phyloP scores from a whole-genome alignment of 768 basidiomycete species.

The Mycena venus region DNA sequence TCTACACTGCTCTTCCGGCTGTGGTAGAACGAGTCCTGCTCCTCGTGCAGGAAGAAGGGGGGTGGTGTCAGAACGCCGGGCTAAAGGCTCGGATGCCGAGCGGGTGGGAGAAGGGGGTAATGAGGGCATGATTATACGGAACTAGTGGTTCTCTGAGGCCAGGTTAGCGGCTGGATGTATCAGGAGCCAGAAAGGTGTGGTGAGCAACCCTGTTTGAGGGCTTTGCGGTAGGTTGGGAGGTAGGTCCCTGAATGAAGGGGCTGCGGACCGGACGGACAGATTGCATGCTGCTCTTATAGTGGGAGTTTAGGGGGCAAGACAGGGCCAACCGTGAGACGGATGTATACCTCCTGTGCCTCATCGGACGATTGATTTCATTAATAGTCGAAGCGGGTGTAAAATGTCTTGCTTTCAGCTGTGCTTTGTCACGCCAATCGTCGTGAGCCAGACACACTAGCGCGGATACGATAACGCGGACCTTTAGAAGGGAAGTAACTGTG shows the following conservation, averaged over 20 bases:
- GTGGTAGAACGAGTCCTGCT: conserved; percentile 18
- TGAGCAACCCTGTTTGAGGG: too few species aligned
- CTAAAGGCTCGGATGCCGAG: neutral
- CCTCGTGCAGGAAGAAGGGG: conserved; percentile 17
- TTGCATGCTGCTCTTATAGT: neutral
- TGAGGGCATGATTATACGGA: neutral
- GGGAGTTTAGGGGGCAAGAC: conserved; percentile 13
- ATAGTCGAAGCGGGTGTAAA: neutral
- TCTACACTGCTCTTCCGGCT: conserved; percentile 19
- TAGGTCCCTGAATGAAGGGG: neutral
- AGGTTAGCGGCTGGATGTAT: too few species aligned
- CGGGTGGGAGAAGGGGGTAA: neutral
- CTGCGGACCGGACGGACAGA: too few species aligned
- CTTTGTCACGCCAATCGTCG: too few species aligned
- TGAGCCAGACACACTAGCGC: too few species aligned
- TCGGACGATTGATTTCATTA: neutral
- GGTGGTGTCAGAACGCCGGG: conserved; percentile 2
- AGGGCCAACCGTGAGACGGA: conserved; percentile 4
- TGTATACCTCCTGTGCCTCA: neutral
- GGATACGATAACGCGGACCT: too few species aligned
- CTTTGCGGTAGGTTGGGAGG: neutral
- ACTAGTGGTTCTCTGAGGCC: too few species aligned
- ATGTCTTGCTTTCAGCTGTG: neutral
- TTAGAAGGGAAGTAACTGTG: too few species aligned
- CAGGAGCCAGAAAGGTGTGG: too few species aligned